Base-by-base conservation (phyloP, 1,284 basidiomycete genomes). In the Athelia sp. region DNA sequence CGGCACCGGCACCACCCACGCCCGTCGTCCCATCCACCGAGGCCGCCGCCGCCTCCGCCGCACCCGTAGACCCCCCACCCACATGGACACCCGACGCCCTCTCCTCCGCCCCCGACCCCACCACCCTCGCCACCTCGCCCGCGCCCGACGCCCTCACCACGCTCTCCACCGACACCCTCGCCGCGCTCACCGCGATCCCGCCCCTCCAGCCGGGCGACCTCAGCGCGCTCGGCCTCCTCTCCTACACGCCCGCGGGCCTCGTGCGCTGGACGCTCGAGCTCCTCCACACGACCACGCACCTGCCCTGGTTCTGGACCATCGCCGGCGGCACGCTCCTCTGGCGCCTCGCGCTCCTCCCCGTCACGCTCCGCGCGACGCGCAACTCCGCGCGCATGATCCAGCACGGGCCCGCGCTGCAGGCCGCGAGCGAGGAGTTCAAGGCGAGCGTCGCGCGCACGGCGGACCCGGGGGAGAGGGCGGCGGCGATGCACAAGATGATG, bases 271-370 rank as follows among this genome's bases (percentile, higher is more conserved):
- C 73, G 9, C 74, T 94, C 51, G 91, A 96, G 60, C 62, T 82
- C 36, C 66, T 93, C 45, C 84, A 93, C 56, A 82, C 88, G 49
- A 69, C 76, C 40, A 85, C 86, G 0, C 87, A 84, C 26, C 63
- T 94, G 50, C 89, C 91, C 2, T 94, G 92, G 91, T 91, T 92
- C 75, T 84, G 81, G 65, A 87, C 84, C 26, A 93, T 98, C 66
- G 71, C 92, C 29, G 70, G 75, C 4, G 81, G 87, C 43, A 86
- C 89, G 18, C 57, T 90, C 11, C 64, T 82, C 56, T 83, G 91
- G 68, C 87, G 91, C 32, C 51, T 82, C 4, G 55, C 78, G 29
- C 73, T 94, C 43, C 67, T 94, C 48, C 92, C 91, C 2, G 72
- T 93, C 58, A 72, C 82, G 23, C 68, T 95, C 51, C 71, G 75